Conservation (phyloP, 176 grass and related monocot species). For the Dactylis glomerata region DNA sequence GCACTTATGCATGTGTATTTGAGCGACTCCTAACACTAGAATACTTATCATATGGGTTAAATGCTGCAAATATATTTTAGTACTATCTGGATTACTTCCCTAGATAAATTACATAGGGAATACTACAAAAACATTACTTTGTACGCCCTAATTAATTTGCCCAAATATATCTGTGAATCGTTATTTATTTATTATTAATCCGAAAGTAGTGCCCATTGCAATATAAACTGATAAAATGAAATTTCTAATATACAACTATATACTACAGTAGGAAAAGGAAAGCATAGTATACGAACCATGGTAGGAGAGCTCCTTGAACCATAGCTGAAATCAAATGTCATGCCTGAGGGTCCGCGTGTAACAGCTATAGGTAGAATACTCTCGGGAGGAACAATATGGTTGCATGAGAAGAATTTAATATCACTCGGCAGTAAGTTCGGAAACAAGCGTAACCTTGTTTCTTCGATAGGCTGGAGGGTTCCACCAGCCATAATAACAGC, state of each 20-base stretch:
- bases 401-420: constrained; percentile 80
- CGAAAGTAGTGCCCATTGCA: background rate
- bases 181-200: background rate
- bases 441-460: constrained; percentile 84
- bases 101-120: background rate
- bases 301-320: constrained; percentile 63
- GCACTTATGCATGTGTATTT: background rate
- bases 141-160: background rate
- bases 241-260: constrained; percentile 14
- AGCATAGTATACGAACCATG: constrained; percentile 50
- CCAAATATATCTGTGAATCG: background rate
- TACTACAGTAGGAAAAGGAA: background rate
- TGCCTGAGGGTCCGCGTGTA: constrained; percentile 84
- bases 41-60: background rate
- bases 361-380: constrained; percentile 88
- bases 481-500: constrained; percentile 82
- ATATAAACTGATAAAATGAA: constrained; percentile 1
- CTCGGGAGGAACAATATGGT: constrained; percentile 91
- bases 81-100: background rate
- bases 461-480: constrained; percentile 96
- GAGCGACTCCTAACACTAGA: constrained; percentile 1
- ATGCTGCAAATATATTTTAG: background rate
- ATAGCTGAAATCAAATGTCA: constrained; percentile 96
- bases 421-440: constrained; percentile 44
- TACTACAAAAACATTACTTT: background rate